Percentiles rank a stretch among this genome's conserved stretches.
Conservation (phyloP, 495 filamentous ascomycete genomes). For the Margaritispora aquatica region DNA sequence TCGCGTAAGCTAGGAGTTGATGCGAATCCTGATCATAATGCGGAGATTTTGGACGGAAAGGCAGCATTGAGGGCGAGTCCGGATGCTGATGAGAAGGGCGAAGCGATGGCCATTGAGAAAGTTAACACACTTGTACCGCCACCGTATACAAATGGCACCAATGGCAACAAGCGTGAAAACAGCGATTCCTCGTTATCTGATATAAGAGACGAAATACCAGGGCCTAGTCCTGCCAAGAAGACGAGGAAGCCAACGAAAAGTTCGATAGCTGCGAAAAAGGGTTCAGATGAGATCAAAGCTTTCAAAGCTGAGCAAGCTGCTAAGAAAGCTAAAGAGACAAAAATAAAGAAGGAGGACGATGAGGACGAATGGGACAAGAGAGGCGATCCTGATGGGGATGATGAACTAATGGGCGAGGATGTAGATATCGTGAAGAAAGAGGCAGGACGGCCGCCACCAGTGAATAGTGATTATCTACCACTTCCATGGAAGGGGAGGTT, state of each 20-base stretch:
- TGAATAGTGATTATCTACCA: slow-evolving; percentile 82
- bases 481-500: slow-evolving; percentile 90
- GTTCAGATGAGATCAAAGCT: slow-evolving; percentile 31
- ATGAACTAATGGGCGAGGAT: slow-evolving; percentile 32
- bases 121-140: slow-evolving; percentile 2
- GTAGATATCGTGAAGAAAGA: slow-evolving; percentile 17
- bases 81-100: slow-evolving; percentile 32
- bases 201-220: background rate
- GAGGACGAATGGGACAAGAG: slow-evolving; percentile 13
- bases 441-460: slow-evolving; percentile 49
- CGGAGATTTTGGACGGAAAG: slow-evolving; percentile 36
- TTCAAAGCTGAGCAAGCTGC: slow-evolving; percentile 23
- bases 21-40: slow-evolving; percentile 35
- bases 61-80: slow-evolving; percentile 37
- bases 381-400: slow-evolving; percentile 33
- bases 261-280: slow-evolving; percentile 35
- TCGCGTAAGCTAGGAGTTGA: slow-evolving; percentile 19
- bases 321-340: slow-evolving; percentile 20
- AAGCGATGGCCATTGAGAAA: slow-evolving; percentile 25
- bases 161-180: slow-evolving; percentile 1
- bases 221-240: slow-evolving; percentile 11
- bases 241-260: slow-evolving; percentile 32
- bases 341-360: slow-evolving; percentile 20
- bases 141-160: slow-evolving; percentile 8
- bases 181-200: slow-evolving; percentile 18